These are phyloP conservation scores for Rugonectria rugulosa DNA, from an alignment of 2,329 filamentous ascomycete species.

Conservation along the genomic window DNA sequence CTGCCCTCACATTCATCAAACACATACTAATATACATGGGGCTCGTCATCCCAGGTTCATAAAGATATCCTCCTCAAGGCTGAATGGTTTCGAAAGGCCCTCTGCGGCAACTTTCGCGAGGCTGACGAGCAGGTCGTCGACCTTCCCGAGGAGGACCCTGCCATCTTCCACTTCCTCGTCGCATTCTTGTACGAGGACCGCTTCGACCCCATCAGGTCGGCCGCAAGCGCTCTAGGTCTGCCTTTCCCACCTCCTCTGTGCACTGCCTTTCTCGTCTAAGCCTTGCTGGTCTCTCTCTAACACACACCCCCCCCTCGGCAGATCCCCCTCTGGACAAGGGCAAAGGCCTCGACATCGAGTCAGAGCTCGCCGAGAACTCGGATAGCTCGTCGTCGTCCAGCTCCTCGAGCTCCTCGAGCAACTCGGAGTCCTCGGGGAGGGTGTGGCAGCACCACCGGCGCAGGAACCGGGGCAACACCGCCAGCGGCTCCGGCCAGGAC, in stretches of 20 bases:
- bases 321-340: constrained; percentile 48
- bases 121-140: constrained; percentile 54
- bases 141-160: constrained; percentile 59
- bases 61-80: constrained; percentile 54
- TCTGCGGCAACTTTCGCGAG: constrained; percentile 57
- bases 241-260: constrained; percentile 28
- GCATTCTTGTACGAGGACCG: constrained; percentile 59
- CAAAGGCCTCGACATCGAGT: constrained; percentile 44
- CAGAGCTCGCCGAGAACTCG: constrained; percentile 39
- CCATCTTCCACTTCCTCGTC: constrained; percentile 59
- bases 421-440: constrained; percentile 27
- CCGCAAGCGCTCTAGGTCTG: constrained; percentile 50
- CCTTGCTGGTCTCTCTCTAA: constrained; percentile 8
- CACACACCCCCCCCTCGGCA: constrained; percentile 18
- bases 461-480: constrained; percentile 17
- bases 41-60: constrained; percentile 49
- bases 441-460: constrained; percentile 27
- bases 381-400: constrained; percentile 45
- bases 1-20: no score
- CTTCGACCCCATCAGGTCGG: constrained; percentile 55
- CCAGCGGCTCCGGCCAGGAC: constrained; percentile 4
- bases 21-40: constrained; percentile 17
- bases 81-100: constrained; percentile 58
- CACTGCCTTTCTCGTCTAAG: background rate
- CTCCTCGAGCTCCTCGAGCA: constrained; percentile 21